Evolutionary conservation across 345 rosid species (phyloP).

Genomic region (Acer saccharum): DNA sequence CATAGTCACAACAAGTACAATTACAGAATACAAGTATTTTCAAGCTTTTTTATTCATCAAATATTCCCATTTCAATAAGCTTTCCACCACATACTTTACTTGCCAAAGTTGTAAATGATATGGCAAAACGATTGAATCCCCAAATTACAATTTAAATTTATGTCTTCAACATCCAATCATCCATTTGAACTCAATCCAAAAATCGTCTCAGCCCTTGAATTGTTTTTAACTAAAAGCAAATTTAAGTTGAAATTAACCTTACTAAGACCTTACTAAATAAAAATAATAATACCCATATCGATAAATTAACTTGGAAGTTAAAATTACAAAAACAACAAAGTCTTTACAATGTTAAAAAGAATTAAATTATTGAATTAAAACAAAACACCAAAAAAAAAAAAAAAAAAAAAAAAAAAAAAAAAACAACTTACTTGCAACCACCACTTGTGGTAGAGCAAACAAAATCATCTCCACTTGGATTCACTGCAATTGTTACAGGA

Average conservation of each 20-base stretch:
- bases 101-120: background rate
- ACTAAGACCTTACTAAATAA: background rate
- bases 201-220: background rate
- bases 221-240: background rate
- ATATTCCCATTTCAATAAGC: background rate
- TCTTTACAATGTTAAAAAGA: background rate
- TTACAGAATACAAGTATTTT: background rate
- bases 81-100: background rate
- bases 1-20: background rate
- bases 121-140: background rate
- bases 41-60: background rate
- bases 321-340: constrained; percentile 2
- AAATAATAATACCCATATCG: background rate
- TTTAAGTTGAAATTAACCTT: background rate
- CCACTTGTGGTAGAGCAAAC: constrained; percentile 81
- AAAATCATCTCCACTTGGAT: constrained; percentile 83
- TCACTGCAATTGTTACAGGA: constrained; percentile 64
- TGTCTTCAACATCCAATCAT: background rate
- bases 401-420: background rate
- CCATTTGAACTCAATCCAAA: background rate
- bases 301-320: background rate
- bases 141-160: background rate
- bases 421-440: constrained; percentile 73
- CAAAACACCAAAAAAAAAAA: background rate
- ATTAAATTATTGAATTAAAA: background rate